phyloP scores from a whole-genome alignment of 2,329 filamentous ascomycete genomes.

The Verticillium longisporum region DNA sequence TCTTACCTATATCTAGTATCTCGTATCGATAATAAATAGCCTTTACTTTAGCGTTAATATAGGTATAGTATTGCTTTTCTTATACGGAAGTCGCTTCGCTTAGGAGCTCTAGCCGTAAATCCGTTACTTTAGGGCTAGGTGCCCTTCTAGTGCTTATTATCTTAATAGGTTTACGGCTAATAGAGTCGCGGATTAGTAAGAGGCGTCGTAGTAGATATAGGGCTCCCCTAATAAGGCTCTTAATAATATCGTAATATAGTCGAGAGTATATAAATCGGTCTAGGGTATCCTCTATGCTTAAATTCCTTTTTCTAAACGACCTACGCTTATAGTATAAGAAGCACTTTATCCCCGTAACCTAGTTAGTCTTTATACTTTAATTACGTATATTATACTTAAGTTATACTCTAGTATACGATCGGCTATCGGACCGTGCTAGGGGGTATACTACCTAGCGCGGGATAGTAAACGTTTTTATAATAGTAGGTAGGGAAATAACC shows the following conservation, averaged over 20 bases:
- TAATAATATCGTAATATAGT: not conserved
- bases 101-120: not conserved
- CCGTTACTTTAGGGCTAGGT: not conserved
- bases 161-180: not conserved
- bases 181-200: not conserved
- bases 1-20: not conserved
- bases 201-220: not conserved
- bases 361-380: not conserved
- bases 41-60: no score
- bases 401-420: not conserved
- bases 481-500: not conserved
- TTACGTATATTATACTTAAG: no score
- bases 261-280: not conserved
- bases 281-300: not conserved
- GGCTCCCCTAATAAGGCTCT: not conserved
- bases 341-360: not conserved
- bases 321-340: not conserved
- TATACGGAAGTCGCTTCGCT: not conserved
- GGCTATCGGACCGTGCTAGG: not conserved
- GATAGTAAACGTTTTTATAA: not conserved
- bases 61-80: not conserved
- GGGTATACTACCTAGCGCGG: not conserved
- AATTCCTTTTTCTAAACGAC: not conserved
- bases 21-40: not conserved
- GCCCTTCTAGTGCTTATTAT: not conserved